phyloP scores from a whole-genome alignment of 345 rosid species.

The Eucalyptus tenuipes region DNA sequence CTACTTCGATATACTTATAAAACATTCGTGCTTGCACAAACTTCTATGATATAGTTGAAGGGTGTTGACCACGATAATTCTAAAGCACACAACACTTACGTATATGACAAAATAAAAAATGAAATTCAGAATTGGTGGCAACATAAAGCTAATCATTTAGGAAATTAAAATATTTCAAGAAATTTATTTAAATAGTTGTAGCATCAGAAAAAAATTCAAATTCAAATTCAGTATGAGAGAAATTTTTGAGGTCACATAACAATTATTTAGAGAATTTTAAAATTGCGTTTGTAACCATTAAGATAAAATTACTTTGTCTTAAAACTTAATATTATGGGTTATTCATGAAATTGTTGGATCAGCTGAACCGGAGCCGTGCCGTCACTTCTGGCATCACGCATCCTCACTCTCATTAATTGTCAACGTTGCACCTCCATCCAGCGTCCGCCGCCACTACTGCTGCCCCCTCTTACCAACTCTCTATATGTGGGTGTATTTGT shows the following conservation, averaged over 20 bases:
- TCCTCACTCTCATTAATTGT: background rate
- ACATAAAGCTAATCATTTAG: background rate
- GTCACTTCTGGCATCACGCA: rapidly evolving
- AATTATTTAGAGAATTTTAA: background rate
- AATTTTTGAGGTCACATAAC: background rate
- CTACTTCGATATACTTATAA: too few relatives aligned
- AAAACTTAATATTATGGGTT: background rate
- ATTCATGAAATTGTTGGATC: background rate
- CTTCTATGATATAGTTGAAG: background rate
- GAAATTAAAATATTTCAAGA: background rate
- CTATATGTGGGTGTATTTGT: background rate
- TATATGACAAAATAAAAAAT: background rate
- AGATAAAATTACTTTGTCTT: background rate
- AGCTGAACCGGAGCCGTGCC: rapidly evolving
- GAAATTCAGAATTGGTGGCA: background rate
- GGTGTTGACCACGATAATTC: background rate
- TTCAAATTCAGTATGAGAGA: background rate
- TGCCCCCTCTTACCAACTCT: background rate
- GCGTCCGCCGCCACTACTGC: rapidly evolving
- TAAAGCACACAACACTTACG: background rate
- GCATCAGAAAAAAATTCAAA: background rate
- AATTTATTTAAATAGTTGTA: background rate
- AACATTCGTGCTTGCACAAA: rapidly evolving
- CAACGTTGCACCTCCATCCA: background rate
- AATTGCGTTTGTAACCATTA: background rate